These are phyloP conservation scores for Aspergillus sp. DNA, from an alignment of 2,329 filamentous ascomycete genomes.

Conservation along the genomic window DNA sequence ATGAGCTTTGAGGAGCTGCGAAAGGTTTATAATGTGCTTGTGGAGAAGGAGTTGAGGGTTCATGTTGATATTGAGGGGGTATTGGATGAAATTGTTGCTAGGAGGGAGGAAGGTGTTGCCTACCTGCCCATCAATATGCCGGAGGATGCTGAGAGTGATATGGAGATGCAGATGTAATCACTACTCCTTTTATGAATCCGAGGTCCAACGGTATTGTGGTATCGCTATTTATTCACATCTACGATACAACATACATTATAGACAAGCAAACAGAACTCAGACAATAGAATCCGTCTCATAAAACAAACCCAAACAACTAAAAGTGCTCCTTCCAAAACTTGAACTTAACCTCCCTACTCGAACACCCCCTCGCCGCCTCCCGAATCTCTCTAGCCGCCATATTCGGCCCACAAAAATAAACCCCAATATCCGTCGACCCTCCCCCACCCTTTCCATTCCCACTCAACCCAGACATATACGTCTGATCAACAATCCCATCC, in stretches of 20 bases:
- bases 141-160: slow-evolving; percentile 24
- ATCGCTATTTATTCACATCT: too few relatives aligned
- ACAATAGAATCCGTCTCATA: neutral
- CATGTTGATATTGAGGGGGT: slow-evolving; percentile 48
- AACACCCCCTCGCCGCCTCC: slow-evolving; percentile 67
- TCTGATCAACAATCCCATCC: slow-evolving; percentile 75
- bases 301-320: neutral
- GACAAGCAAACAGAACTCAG: neutral
- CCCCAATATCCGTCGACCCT: slow-evolving; percentile 77
- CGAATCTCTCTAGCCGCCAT: slow-evolving; percentile 74
- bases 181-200: neutral
- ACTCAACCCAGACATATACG: slow-evolving; percentile 77
- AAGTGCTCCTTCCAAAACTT: slow-evolving; percentile 89
- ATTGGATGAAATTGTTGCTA: slow-evolving; percentile 26
- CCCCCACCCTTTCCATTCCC: slow-evolving; percentile 38
- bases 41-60: slow-evolving; percentile 56
- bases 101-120: slow-evolving; percentile 3
- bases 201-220: too few relatives aligned
- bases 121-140: slow-evolving; percentile 21
- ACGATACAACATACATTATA: too few relatives aligned
- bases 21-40: slow-evolving; percentile 50
- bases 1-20: slow-evolving; percentile 45
- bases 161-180: slow-evolving; percentile 5
- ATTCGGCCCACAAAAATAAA: slow-evolving; percentile 95
- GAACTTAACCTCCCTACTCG: slow-evolving; percentile 75